phyloP scores from a whole-genome alignment of 1,139 yeast genomes.

The Scheffersomyces illinoinensis region DNA sequence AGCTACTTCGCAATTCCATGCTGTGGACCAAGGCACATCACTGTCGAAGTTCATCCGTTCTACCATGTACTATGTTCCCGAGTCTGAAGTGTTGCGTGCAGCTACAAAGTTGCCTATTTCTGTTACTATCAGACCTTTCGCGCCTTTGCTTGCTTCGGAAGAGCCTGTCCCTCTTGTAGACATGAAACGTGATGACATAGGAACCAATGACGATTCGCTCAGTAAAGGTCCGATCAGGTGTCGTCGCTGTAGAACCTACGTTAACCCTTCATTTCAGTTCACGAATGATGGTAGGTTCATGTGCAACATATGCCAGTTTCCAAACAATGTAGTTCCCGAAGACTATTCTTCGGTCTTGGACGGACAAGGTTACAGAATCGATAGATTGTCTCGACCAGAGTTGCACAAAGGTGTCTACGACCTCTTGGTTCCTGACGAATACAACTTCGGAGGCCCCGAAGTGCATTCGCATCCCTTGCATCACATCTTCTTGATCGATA shows the following conservation, averaged over 20 bases:
- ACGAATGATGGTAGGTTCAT: slow-evolving; percentile 63
- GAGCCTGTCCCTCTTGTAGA: slow-evolving; percentile 70
- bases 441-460: slow-evolving; percentile 50
- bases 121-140: slow-evolving; percentile 81
- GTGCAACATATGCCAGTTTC: slow-evolving; percentile 86
- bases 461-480: slow-evolving; percentile 47
- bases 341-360: slow-evolving; percentile 71
- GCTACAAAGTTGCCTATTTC: slow-evolving; percentile 82
- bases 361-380: slow-evolving; percentile 57
- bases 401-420: slow-evolving; percentile 84
- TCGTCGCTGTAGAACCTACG: slow-evolving; percentile 84
- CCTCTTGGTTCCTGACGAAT: slow-evolving; percentile 71
- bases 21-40: slow-evolving; percentile 82
- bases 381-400: slow-evolving; percentile 70
- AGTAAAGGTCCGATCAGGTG: slow-evolving; percentile 81
- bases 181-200: slow-evolving; percentile 38
- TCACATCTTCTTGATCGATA: slow-evolving; percentile 78
- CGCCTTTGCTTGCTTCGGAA: slow-evolving; percentile 51
- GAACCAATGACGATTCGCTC: slow-evolving; percentile 24
- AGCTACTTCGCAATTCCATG: slow-evolving; percentile 69
- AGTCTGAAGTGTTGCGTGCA: slow-evolving; percentile 65
- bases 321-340: slow-evolving; percentile 64
- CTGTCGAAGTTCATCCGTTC: slow-evolving; percentile 78
- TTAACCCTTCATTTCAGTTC: slow-evolving; percentile 83
- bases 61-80: slow-evolving; percentile 84